phyloP scores from a whole-genome alignment of 2,329 filamentous ascomycete species.

The Microdochium paspali region DNA sequence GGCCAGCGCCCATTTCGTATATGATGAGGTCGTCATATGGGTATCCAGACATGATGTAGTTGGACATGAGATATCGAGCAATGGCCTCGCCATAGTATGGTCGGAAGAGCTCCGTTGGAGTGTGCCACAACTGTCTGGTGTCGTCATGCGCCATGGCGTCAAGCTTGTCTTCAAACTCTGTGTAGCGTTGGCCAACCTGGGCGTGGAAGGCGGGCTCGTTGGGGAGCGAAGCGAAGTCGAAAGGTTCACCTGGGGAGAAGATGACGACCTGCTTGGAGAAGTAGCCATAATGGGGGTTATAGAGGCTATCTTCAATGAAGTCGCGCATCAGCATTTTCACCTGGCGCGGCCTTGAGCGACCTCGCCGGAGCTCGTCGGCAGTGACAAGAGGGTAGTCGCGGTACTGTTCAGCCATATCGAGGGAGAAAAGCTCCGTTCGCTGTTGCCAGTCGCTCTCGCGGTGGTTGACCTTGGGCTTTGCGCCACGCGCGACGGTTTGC shows the following conservation, averaged over 20 bases:
- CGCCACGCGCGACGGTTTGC: conserved; percentile 11
- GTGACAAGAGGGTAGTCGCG: conserved; percentile 77
- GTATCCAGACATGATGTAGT: conserved; percentile 90
- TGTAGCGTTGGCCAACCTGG: conserved; percentile 70
- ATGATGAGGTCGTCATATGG: conserved; percentile 96
- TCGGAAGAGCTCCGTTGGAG: conserved; percentile 91
- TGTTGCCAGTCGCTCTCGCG: conserved; percentile 80
- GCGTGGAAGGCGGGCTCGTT: conserved; percentile 82
- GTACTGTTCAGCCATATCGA: conserved; percentile 74
- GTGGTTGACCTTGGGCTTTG: conserved; percentile 10
- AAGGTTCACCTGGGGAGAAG: conserved; percentile 85
- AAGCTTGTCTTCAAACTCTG: conserved; percentile 79
- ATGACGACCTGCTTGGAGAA: conserved; percentile 96
- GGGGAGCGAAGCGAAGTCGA: conserved; percentile 71
- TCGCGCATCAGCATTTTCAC: conserved; percentile 97
- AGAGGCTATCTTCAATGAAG: conserved; percentile 95
- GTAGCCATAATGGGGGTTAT: conserved; percentile 92
- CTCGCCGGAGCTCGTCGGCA: conserved; percentile 62
- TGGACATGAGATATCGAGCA: conserved; percentile 88
- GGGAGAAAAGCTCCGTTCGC: conserved; percentile 62
- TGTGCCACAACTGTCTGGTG: conserved; percentile 93
- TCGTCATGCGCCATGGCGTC: conserved; percentile 63
- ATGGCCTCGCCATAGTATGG: conserved; percentile 97
- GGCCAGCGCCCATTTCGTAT: conserved; percentile 97
- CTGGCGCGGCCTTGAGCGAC: conserved; percentile 67